These are phyloP conservation scores for Daedalea quercina DNA, from an alignment of 768 basidiomycete genomes.

Conservation along the genomic window DNA sequence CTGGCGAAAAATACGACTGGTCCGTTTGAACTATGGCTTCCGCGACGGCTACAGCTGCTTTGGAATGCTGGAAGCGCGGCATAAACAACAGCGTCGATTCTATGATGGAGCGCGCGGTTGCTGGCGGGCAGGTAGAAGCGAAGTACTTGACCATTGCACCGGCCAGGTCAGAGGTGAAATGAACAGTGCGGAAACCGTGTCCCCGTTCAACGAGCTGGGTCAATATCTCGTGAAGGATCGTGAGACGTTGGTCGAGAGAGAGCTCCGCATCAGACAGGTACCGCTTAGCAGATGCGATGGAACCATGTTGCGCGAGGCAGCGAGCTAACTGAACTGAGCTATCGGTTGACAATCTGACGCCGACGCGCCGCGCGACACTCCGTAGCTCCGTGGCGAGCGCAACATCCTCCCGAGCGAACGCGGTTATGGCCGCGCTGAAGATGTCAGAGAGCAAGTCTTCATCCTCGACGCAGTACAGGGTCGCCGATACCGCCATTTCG, in stretches of 20 bases:
- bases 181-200: neutral
- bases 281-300: neutral
- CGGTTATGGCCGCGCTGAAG: slow-evolving; percentile 2
- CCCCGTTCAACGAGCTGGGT: slow-evolving; percentile 3
- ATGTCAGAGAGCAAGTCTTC: slow-evolving; percentile 1
- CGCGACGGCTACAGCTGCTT: slow-evolving; percentile 32
- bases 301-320: neutral
- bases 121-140: neutral
- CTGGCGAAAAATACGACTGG: slow-evolving; percentile 33
- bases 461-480: slow-evolving; percentile 7
- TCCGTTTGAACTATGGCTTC: slow-evolving; percentile 28
- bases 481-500: slow-evolving; percentile 8
- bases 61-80: slow-evolving; percentile 19
- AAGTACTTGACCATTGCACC: neutral
- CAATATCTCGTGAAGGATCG: neutral
- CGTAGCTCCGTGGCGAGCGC: slow-evolving; percentile 9
- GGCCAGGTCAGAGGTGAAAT: neutral
- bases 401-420: slow-evolving; percentile 2
- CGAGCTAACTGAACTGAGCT: neutral
- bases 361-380: neutral
- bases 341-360: neutral
- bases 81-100: slow-evolving; percentile 30
- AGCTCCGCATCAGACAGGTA: neutral
- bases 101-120: slow-evolving; percentile 2
- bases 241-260: neutral